Base-by-base conservation (phyloP, 78 protist genomes). In the Isochrysis galbana region DNA sequence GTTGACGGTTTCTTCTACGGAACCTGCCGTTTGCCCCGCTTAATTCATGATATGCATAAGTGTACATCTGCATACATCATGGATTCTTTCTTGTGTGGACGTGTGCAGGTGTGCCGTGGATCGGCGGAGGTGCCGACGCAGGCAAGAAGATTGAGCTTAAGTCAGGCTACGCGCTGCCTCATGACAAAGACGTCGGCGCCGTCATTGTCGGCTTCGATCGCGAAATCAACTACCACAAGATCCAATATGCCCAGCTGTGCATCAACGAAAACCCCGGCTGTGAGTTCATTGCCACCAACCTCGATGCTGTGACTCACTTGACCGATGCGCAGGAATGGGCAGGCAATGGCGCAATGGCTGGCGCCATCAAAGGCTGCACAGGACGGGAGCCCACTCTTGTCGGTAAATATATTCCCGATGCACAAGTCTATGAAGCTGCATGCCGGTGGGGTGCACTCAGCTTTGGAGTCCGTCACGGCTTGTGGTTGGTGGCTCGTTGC, bases 271-370 rank as follows among this genome's bases (percentile, higher is more conserved):
- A 91, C 93, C 90, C 92, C 29, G 92, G 92, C 44, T 90, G 78
- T 42, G n/a, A 61, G 48, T 94, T 94, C 72, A 69, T 94, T 67
- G 95, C 91, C 84, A 94, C 95, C 55, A 94, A 94, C 90, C 87
- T 87, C 23, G 94, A 92, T 51, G 94, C 94, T 5, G 89, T 92
- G 67, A 92, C 94, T 34, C 94, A 92, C 70, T 74, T 92, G 34
- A 92, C 94, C 32, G 91, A 86, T 70, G 90, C 92, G 38, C 92
- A 90, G 92, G 94, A 92, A 51, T 92, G 94, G 94, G 94, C 94
- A 0, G 94, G 94, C 41, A 87, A 86, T 74, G 94, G 94, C 45
- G 84, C 94, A 17, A 92, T 92, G 94, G 87, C 70, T 3, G 94
- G 94, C 69, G 94, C 94, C 39, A 69, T 92, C 88, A 92, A 92